Conservation (phyloP, 768 basidiomycete species). For the Phylloporus arenicola region DNA sequence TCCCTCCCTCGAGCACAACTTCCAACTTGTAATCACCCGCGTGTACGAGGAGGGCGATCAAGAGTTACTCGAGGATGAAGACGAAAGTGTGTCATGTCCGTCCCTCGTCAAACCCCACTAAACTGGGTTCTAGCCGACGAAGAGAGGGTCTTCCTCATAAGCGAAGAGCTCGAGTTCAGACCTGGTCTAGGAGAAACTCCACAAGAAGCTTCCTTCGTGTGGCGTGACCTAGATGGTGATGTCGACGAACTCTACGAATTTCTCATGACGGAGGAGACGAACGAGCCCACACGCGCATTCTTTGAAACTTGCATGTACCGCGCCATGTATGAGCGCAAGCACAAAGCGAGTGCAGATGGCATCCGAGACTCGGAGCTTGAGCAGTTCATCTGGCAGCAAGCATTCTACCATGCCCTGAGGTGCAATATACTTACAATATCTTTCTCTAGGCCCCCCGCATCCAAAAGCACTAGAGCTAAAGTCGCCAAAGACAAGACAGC, state of each 20-base stretch:
- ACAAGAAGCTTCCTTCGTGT: conserved; percentile 77
- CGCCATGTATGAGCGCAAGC: conserved; percentile 95
- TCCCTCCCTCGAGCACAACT: conserved; percentile 69
- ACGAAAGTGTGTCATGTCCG: conserved; percentile 57
- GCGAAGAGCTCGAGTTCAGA: conserved; percentile 85
- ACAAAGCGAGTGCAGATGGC: conserved; percentile 63
- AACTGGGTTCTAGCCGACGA: conserved; percentile 65
- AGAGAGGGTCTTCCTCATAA: conserved; percentile 87
- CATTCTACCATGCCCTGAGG: conserved; percentile 11
- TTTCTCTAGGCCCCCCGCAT: conserved; percentile 20
- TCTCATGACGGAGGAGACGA: conserved; percentile 71
- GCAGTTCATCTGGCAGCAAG: conserved; percentile 79
- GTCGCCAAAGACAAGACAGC: conserved; percentile 11
- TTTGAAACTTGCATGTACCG: conserved; percentile 94
- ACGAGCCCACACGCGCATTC: conserved; percentile 71
- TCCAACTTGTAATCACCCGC: conserved; percentile 91
- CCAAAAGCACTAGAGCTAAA: conserved; percentile 17
- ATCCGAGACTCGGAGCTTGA: conserved; percentile 64
- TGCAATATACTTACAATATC: neutral
- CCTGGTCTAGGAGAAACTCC: conserved; percentile 63
- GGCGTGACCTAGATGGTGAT: conserved; percentile 90
- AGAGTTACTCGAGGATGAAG: conserved; percentile 89
- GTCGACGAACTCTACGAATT: conserved; percentile 94
- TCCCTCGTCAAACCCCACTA: neutral
- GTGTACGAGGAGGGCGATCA: conserved; percentile 98